These are phyloP conservation scores for Colletotrichum shisoi DNA, from an alignment of 2,329 filamentous ascomycete species.

Conservation along the genomic window DNA sequence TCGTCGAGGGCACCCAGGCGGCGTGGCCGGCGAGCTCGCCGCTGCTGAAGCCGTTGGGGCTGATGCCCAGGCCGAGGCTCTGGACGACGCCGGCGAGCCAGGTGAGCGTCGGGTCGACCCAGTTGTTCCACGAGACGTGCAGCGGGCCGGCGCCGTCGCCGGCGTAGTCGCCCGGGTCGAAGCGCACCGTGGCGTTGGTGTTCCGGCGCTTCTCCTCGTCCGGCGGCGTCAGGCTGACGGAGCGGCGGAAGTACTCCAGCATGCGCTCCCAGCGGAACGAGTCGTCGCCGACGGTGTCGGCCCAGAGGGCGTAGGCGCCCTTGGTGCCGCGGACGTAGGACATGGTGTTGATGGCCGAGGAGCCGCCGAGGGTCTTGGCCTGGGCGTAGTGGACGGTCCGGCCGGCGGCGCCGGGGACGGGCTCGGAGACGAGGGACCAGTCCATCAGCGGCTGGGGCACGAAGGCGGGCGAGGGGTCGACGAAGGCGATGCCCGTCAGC, in stretches of 20 bases:
- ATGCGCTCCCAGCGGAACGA: conserved; percentile 45
- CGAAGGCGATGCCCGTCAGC: conserved; percentile 36
- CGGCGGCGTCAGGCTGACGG: conserved; percentile 46
- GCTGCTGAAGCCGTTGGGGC: conserved; percentile 50
- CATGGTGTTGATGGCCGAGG: conserved; percentile 45
- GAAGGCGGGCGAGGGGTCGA: conserved; percentile 38
- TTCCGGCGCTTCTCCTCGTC: conserved; percentile 36
- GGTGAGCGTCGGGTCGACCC: conserved; percentile 41
- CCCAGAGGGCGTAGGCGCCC: conserved; percentile 45
- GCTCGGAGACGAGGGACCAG: conserved; percentile 44
- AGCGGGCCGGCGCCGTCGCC: conserved; percentile 42
- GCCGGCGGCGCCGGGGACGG: conserved; percentile 42
- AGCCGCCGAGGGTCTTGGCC: conserved; percentile 50
- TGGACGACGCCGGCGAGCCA: conserved; percentile 48
- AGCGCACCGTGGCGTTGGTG: conserved; percentile 43
- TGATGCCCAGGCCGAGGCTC: conserved; percentile 50
- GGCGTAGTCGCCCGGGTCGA: conserved; percentile 44
- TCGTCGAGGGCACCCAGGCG: conserved; percentile 44
- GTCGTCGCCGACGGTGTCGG: conserved; percentile 46
- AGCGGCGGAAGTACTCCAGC: conserved; percentile 48
- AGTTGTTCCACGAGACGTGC: conserved; percentile 44
- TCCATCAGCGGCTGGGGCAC: conserved; percentile 44
- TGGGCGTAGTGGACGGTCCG: conserved; percentile 49
- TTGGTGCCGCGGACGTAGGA: conserved; percentile 43
- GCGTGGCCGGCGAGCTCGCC: conserved; percentile 52